phyloP scores from a whole-genome alignment of 2,329 filamentous ascomycete species.

The Graphilbum ipis-grandicollis region DNA sequence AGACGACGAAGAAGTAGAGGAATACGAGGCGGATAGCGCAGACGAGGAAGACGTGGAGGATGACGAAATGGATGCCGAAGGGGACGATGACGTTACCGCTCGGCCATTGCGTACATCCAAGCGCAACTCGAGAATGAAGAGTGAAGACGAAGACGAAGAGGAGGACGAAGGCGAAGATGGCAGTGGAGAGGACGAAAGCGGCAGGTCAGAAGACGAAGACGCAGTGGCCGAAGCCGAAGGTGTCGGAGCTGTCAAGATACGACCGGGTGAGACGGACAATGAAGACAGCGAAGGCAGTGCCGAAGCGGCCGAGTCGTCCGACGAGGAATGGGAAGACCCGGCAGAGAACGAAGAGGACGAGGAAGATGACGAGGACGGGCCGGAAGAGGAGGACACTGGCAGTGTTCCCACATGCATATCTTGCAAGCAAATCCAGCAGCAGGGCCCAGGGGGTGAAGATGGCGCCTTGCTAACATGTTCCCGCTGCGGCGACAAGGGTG shows the following conservation, averaged over 20 bases:
- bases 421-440: not conserved
- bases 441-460: slow-evolving; percentile 49
- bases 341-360: slow-evolving; percentile 28
- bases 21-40: slow-evolving; percentile 12
- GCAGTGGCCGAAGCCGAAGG: slow-evolving; percentile 32
- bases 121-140: slow-evolving; percentile 16
- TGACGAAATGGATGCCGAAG: slow-evolving; percentile 15
- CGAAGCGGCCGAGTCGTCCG: slow-evolving; percentile 26
- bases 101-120: not conserved
- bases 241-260: slow-evolving; percentile 39
- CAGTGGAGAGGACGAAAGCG: slow-evolving; percentile 15
- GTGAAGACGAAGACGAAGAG: slow-evolving; percentile 11
- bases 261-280: slow-evolving; percentile 31
- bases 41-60: slow-evolving; percentile 14
- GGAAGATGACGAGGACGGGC: slow-evolving; percentile 13
- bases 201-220: slow-evolving; percentile 18
- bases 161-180: slow-evolving; percentile 12
- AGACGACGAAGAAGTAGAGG: slow-evolving; percentile 11
- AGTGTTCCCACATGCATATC: not conserved
- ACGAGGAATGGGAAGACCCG: slow-evolving; percentile 41
- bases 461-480: slow-evolving; percentile 64
- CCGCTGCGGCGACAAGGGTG: slow-evolving; percentile 69
- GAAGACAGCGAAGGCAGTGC: slow-evolving; percentile 20
- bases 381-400: not conserved
- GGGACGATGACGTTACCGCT: slow-evolving; percentile 4